phyloP scores from a whole-genome alignment of 2,329 filamentous ascomycete species.

The Orbilia oligospora region DNA sequence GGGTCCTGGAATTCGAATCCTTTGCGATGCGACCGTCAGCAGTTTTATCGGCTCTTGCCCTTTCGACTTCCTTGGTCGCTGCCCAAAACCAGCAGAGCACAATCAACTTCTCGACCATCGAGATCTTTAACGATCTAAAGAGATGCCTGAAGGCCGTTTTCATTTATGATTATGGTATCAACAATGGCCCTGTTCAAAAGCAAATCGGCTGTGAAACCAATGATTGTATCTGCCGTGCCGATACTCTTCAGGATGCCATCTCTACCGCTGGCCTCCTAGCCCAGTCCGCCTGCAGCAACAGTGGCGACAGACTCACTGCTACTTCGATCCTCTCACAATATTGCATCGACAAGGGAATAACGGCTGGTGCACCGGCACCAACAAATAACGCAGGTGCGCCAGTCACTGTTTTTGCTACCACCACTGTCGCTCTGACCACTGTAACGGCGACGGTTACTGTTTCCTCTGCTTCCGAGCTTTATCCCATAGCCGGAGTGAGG shows the following conservation, averaged over 20 bases:
- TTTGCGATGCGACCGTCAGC: constrained; percentile 43
- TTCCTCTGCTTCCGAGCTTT: constrained; percentile 44
- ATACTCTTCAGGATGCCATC: constrained; percentile 47
- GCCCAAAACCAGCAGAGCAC: constrained; percentile 30
- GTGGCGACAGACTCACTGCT: constrained; percentile 40
- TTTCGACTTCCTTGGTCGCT: constrained; percentile 43
- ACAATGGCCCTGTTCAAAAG: constrained; percentile 29
- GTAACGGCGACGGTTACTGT: constrained; percentile 44
- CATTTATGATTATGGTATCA: constrained; percentile 33
- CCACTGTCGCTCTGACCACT: constrained; percentile 52
- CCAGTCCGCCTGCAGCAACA: constrained; percentile 44
- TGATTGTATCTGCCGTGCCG: constrained; percentile 49
- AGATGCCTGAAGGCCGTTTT: constrained; percentile 53
- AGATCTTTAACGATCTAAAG: constrained; percentile 34
- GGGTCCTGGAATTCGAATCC: background rate
- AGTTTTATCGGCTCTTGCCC: constrained; percentile 26
- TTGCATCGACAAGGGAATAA: constrained; percentile 46
- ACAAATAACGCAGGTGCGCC: constrained; percentile 47
- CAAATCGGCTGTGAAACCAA: constrained; percentile 51
- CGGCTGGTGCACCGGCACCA: constrained; percentile 30
- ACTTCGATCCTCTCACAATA: constrained; percentile 48
- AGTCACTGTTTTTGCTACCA: constrained; percentile 61
- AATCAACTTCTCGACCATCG: constrained; percentile 43
- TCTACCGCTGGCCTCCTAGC: constrained; percentile 46
- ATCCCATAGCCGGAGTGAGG: constrained; percentile 34